Evolutionary conservation across 768 basidiomycete species (phyloP).

Genomic region (Kwoniella heveanensis): DNA sequence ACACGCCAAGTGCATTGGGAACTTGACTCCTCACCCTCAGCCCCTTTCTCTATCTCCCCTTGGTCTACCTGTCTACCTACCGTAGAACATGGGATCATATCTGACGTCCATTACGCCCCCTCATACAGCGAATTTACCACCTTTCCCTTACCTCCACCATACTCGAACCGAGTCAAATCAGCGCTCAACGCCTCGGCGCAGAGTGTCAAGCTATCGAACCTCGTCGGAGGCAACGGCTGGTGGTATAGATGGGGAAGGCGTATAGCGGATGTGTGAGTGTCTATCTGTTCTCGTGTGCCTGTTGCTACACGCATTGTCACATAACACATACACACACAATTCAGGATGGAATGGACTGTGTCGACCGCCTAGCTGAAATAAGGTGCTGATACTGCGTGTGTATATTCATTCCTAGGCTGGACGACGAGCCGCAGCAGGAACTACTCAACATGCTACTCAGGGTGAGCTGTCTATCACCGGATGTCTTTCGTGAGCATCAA

Average conservation of each 20-base stretch:
- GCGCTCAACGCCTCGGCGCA: conserved; percentile 86
- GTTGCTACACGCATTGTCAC: too few relatives aligned
- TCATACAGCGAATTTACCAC: conserved; percentile 89
- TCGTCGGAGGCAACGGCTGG: conserved; percentile 81
- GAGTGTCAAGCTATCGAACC: conserved; percentile 76
- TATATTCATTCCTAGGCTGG: conserved; percentile 61
- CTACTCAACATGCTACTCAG: conserved; percentile 72
- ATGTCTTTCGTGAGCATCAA: too few relatives aligned
- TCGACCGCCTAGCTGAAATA: too few relatives aligned
- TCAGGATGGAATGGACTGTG: too few relatives aligned
- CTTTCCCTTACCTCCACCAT: conserved; percentile 78
- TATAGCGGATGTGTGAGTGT: conserved; percentile 74
- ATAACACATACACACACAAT: too few relatives aligned
- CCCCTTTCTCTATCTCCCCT: too few relatives aligned
- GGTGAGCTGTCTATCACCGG: too few relatives aligned
- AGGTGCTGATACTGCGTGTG: background rate
- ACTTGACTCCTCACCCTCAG: too few relatives aligned
- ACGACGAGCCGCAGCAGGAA: conserved; percentile 71
- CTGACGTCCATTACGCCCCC: too few relatives aligned
- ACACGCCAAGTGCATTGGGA: too few relatives aligned
- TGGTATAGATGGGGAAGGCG: conserved; percentile 93
- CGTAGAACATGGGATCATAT: too few relatives aligned
- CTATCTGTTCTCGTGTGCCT: background rate
- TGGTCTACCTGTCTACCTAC: too few relatives aligned
- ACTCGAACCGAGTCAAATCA: conserved; percentile 73